These are phyloP conservation scores for Mikania micrantha DNA, from an alignment of 129 eudicot species.

Conservation along the genomic window DNA sequence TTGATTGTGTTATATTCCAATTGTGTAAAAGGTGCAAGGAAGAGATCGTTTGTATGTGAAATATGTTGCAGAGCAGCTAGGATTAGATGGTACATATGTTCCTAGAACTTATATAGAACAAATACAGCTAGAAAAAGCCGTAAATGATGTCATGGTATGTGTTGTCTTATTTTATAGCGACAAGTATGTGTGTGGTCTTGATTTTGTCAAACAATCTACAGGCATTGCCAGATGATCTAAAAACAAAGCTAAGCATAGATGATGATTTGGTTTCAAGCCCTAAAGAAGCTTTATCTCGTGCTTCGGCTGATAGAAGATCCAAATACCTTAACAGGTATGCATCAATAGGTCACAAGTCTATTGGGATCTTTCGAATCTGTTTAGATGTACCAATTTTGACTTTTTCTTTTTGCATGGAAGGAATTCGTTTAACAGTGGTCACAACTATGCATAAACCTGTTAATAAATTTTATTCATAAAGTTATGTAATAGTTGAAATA, in stretches of 20 bases:
- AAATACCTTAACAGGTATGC: conserved; percentile 71
- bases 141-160: conserved; percentile 84
- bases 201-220: conserved; percentile 21
- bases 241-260: conserved; percentile 91
- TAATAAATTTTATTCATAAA: background rate
- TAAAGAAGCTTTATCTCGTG: conserved; percentile 96
- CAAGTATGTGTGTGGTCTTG: conserved; percentile 15
- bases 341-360: background rate
- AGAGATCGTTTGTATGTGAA: conserved; percentile 77
- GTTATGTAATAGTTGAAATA: background rate
- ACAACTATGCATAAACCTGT: background rate
- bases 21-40: conserved; percentile 79
- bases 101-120: conserved; percentile 97
- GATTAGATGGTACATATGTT: conserved; percentile 87
- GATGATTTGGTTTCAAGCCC: conserved; percentile 89
- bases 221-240: conserved; percentile 93
- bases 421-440: background rate
- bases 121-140: conserved; percentile 89
- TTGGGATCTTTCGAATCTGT: background rate
- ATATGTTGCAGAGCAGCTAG: conserved; percentile 70
- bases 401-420: background rate
- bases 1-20: background rate
- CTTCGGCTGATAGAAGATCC: conserved; percentile 81
- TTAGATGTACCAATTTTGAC: background rate
- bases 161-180: background rate